A percentile compares a stretch with the other conserved stretches of the same genome.
Evolutionary conservation across 2,329 filamentous ascomycete species (phyloP).

Genomic region (Xenoacremonium recifei): DNA sequence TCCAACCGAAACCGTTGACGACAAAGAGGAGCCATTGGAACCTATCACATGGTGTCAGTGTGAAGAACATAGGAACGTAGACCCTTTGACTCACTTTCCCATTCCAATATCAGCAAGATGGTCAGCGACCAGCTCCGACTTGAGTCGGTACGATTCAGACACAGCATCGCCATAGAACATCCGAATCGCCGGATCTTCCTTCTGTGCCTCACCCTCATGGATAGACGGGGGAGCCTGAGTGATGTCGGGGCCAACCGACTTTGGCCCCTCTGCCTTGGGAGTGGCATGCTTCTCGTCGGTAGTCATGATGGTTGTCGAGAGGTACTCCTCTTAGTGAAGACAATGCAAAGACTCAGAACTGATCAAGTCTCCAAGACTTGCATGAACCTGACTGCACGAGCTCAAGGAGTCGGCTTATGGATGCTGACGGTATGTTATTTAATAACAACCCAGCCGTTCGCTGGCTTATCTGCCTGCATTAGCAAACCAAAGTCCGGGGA

Average conservation of each 20-base stretch:
- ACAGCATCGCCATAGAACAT: slow-evolving; percentile 36
- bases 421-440: no score
- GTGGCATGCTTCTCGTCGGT: neutral
- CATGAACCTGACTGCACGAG: no score
- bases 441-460: no score
- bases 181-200: slow-evolving; percentile 7
- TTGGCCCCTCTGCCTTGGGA: neutral
- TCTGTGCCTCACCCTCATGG: slow-evolving; percentile 7
- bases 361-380: no score
- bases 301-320: neutral
- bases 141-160: slow-evolving; percentile 29
- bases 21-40: slow-evolving; percentile 44
- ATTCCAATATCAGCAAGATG: slow-evolving; percentile 30
- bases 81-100: slow-evolving; percentile 34
- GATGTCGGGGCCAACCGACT: neutral
- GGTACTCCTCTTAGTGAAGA: no score
- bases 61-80: neutral
- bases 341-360: no score
- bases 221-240: slow-evolving; percentile 5
- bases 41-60: slow-evolving; percentile 10
- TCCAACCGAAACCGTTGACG: slow-evolving; percentile 47
- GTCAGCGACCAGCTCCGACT: slow-evolving; percentile 31
- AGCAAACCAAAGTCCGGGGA: no score
- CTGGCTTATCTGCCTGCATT: no score
- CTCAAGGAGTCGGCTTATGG: no score